phyloP scores from a whole-genome alignment of 768 basidiomycete genomes.

The Trametopsis cervina region DNA sequence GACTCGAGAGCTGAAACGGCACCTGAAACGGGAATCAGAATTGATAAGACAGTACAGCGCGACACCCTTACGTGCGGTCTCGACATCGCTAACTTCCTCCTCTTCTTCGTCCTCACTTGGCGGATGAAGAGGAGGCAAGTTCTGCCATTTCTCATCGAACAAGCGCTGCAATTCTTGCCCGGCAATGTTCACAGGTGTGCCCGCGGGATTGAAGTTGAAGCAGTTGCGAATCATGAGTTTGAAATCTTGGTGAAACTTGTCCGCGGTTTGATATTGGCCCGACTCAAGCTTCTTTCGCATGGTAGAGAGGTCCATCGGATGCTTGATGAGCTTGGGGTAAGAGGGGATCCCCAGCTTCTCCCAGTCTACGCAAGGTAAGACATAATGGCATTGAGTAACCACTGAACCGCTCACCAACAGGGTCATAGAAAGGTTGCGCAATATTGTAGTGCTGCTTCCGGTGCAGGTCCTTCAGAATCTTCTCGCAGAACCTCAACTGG shows the following conservation, averaged over 20 bases:
- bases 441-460: conserved; percentile 69
- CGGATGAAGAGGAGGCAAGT: conserved; percentile 51
- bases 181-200: conserved; percentile 80
- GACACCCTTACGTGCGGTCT: conserved; percentile 54
- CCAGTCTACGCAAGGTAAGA: conserved; percentile 47
- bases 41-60: conserved; percentile 6
- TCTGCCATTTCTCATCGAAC: conserved; percentile 91
- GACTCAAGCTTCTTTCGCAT: conserved; percentile 82
- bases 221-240: conserved; percentile 95
- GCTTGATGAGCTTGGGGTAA: conserved; percentile 85
- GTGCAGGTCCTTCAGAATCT: conserved; percentile 67
- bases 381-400: not conserved
- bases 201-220: conserved; percentile 83
- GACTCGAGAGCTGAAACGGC: conserved; percentile 72
- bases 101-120: conserved; percentile 53
- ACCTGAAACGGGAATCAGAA: conserved; percentile 36
- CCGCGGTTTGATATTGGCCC: conserved; percentile 67
- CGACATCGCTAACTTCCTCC: conserved; percentile 60
- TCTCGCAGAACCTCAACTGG: conserved; percentile 79
- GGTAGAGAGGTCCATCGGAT: conserved; percentile 91
- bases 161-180: conserved; percentile 79
- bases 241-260: conserved; percentile 85
- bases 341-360: conserved; percentile 71
- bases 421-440: conserved; percentile 86
- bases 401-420: conserved; percentile 64